A percentile compares a stretch with the other conserved stretches of the same genome.
phyloP scores from a whole-genome alignment of 108 stramenopile species.

The Skeletonema grethae region DNA sequence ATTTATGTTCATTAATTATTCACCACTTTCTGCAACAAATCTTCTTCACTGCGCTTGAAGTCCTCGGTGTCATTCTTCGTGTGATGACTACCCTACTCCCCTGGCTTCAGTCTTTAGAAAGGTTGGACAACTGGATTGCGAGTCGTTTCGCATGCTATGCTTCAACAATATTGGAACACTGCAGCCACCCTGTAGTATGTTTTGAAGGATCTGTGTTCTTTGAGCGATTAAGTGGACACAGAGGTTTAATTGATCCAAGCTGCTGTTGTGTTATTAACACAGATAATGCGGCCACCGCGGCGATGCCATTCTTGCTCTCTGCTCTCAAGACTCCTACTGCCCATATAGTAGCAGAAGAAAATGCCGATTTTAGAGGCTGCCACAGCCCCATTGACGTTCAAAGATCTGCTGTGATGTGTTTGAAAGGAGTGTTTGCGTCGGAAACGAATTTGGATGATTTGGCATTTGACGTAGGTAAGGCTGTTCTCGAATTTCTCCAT shows the following conservation, averaged over 20 bases:
- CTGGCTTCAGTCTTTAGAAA: conserved; percentile 45
- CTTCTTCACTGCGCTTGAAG: conserved; percentile 1
- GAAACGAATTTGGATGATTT: conserved; percentile 4
- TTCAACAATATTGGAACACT: conserved; percentile 51
- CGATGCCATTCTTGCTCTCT: conserved; percentile 56
- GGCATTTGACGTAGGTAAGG: conserved; percentile 23
- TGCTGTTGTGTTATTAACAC: conserved; percentile 46
- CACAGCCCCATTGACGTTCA: conserved; percentile 19
- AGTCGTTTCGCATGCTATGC: conserved; percentile 73
- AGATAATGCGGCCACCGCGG: conserved; percentile 55
- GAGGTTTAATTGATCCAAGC: conserved; percentile 36
- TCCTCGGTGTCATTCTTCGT: conserved; percentile 68
- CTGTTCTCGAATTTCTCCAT: conserved; percentile 34
- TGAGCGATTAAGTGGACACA: conserved; percentile 56
- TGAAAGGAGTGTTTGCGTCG: conserved; percentile 22
- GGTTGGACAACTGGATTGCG: conserved; percentile 53
- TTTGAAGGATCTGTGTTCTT: conserved; percentile 80
- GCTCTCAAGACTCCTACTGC: conserved; percentile 24
- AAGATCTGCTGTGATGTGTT: conserved; percentile 36
- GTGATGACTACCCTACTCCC: conserved; percentile 82
- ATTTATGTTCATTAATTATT: not conserved
- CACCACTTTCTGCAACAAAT: not conserved
- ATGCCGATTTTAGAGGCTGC: conserved; percentile 32
- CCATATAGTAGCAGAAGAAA: conserved; percentile 25
- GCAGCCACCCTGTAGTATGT: conserved; percentile 61